These are phyloP conservation scores for Acacia crassicarpa DNA, from an alignment of 306 rosid genomes.

Conservation along the genomic window DNA sequence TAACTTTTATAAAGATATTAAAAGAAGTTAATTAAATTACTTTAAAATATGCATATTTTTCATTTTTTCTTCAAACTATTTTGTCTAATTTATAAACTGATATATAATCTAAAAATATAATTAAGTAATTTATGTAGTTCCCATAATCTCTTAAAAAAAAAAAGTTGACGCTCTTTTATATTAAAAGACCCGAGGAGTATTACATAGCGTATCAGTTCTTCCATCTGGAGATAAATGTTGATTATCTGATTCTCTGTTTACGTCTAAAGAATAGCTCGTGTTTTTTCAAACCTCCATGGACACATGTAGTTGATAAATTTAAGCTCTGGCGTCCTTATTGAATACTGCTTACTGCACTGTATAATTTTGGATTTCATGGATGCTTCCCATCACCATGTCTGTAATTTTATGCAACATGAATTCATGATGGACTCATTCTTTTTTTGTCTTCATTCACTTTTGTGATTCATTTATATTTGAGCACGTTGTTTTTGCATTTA, in stretches of 20 bases:
- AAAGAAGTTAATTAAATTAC: too few species aligned
- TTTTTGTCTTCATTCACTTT: neutral
- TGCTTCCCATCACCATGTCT: neutral
- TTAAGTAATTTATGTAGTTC: too few species aligned
- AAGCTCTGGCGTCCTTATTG: conserved; percentile 3
- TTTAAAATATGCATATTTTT: too few species aligned
- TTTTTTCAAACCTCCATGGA: neutral
- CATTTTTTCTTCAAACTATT: too few species aligned
- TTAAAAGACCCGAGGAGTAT: neutral
- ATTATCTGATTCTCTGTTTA: neutral
- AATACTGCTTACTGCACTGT: neutral
- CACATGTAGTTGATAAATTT: neutral
- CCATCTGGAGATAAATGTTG: neutral
- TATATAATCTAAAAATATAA: too few species aligned
- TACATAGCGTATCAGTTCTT: neutral
- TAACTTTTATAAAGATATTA: too few species aligned
- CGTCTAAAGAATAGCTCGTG: neutral
- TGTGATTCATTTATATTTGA: conserved; percentile 19
- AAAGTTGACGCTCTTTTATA: too few species aligned
- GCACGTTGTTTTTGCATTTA: conserved; percentile 4
- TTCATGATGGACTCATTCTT: conserved; percentile 14
- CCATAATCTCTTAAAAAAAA: too few species aligned
- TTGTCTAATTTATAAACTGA: too few species aligned
- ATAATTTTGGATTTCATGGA: neutral
- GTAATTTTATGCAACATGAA: neutral